Evolutionary conservation across 2,329 filamentous ascomycete genomes (phyloP), one percentile per base, ranked within the genome.

Genomic region (Thielaviopsis punctulata): DNA sequence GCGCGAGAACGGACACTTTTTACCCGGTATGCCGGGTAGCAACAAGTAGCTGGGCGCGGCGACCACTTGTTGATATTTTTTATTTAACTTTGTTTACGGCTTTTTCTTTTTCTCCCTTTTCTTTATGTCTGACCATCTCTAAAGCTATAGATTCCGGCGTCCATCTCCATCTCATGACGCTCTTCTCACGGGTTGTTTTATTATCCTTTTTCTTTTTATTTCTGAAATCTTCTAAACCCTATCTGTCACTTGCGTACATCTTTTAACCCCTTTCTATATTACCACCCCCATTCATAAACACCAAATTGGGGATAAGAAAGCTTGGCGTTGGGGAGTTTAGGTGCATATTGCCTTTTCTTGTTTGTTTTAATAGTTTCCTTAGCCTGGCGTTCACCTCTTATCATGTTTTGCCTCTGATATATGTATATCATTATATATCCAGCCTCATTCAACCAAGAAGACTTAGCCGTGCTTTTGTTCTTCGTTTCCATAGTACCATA

Each of bases 1-100:
- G 62, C 82, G 87, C 68, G 85, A 90, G 63, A 89, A 72, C 62
- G 74, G 70, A 56, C 65, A 69, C 4, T 52, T 48, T 39, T 25
- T 55, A 45, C 53, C 53, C 13, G 53, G 53, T n/a, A 55, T 55
- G 53, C 36, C 53, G 9, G 23, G 33, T 24, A 45, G 36, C 36
- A 41, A 41, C 36, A 41, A 41, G 8, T 41, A 41, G 36, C 9
- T 15, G n/a, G 5, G 10, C n/a, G 18, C 21, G 1, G 12, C 6
- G 18, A 23, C 10, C 24, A 8, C 18, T 27, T 21, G 1, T 33
- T 22, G 21, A 27, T 22, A 19, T 24, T 51, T 13, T 45, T 24
- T 21, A 13, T 46, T 46, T 19, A 33, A 12, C 13, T 51, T 39
- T 13, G 30, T 36, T 36, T 36, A 36, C 9, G n/a, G 4, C n/a